These are phyloP conservation scores for Martiniozyma abietophila DNA, from an alignment of 805 yeast genomes.

Conservation along the genomic window DNA sequence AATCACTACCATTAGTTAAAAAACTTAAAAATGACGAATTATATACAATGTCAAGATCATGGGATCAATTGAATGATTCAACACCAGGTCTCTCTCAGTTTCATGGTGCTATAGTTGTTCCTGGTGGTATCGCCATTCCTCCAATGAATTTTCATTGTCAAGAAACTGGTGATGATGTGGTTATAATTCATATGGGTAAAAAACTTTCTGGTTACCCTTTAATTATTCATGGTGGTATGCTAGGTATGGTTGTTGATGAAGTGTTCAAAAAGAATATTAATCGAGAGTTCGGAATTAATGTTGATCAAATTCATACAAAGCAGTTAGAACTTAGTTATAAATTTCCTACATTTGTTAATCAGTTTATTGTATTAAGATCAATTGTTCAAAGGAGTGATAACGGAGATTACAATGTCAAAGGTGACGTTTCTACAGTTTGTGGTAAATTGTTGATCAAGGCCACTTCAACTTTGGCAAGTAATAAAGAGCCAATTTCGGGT, in stretches of 20 bases:
- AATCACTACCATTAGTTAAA: slow-evolving; percentile 41
- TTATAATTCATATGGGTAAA: slow-evolving; percentile 70
- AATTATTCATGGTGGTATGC: slow-evolving; percentile 79
- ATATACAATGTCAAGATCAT: slow-evolving; percentile 30
- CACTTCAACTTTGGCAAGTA: slow-evolving; percentile 26
- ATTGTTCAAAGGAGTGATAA: slow-evolving; percentile 23
- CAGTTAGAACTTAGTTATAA: slow-evolving; percentile 44
- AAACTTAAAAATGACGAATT: slow-evolving; percentile 32
- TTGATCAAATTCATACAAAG: slow-evolving; percentile 33
- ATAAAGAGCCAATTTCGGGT: background rate
- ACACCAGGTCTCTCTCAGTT: slow-evolving; percentile 13
- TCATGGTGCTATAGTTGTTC: slow-evolving; percentile 48
- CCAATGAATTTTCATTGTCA: slow-evolving; percentile 61
- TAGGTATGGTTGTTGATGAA: slow-evolving; percentile 76
- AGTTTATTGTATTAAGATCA: slow-evolving; percentile 60
- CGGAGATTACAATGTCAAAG: slow-evolving; percentile 32
- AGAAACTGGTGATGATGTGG: slow-evolving; percentile 46
- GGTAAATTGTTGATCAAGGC: slow-evolving; percentile 54
- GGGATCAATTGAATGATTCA: slow-evolving; percentile 35
- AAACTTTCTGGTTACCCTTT: slow-evolving; percentile 81
- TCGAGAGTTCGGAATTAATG: slow-evolving; percentile 17
- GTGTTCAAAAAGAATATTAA: slow-evolving; percentile 37
- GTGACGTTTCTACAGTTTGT: slow-evolving; percentile 42
- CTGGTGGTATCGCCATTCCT: slow-evolving; percentile 73
- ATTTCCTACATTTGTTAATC: slow-evolving; percentile 71